These are phyloP conservation scores for Paspalum vaginatum DNA, from an alignment of 176 grass and related monocot species.

Conservation along the genomic window DNA sequence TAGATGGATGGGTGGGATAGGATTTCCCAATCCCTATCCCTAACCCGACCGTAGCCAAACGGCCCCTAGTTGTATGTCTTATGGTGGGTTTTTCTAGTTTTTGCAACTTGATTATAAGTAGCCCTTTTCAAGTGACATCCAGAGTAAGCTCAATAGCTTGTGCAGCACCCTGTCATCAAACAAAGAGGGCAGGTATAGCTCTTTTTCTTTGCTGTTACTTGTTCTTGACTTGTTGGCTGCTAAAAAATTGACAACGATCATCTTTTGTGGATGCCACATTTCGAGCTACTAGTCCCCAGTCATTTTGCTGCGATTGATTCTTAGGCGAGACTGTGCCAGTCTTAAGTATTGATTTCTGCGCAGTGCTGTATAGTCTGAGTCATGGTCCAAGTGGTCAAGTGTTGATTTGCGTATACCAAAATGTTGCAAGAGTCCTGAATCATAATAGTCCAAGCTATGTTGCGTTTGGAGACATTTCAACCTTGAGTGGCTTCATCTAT, in stretches of 20 bases:
- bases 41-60: too few relatives aligned
- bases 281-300: background rate
- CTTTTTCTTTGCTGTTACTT: background rate
- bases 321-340: background rate
- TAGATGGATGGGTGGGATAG: too few relatives aligned
- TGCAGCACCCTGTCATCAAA: background rate
- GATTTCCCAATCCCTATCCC: too few relatives aligned
- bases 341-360: background rate
- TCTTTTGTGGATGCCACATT: slow-evolving; percentile 8
- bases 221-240: slow-evolving; percentile 6
- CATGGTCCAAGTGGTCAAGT: background rate
- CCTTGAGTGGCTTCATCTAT: background rate
- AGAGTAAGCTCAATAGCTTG: background rate
- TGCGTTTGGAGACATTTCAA: slow-evolving; percentile 6
- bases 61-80: too few relatives aligned
- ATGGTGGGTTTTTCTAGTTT: background rate
- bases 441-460: background rate
- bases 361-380: slow-evolving; percentile 7
- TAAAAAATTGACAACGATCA: background rate
- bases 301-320: background rate
- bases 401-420: slow-evolving; percentile 10
- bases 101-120: background rate
- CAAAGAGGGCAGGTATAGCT: background rate
- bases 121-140: background rate
- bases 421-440: background rate